Percentiles rank a stretch among this genome's conserved stretches.
Conservation (phyloP, 2,329 filamentous ascomycete species). For the Penicillium sumatraense region DNA sequence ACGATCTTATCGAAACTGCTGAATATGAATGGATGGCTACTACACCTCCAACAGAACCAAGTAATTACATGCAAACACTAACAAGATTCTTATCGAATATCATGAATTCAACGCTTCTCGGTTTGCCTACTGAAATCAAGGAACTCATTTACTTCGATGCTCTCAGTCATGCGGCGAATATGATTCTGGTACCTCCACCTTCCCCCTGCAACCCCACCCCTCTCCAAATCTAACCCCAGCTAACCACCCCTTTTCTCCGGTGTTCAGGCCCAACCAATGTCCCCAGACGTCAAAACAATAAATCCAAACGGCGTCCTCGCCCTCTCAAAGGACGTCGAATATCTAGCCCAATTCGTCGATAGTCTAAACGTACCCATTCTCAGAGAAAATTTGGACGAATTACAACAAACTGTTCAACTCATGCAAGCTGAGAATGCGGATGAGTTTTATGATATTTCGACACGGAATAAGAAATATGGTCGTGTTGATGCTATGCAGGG, state of each 20-base stretch:
- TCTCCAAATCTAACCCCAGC: conserved; percentile 18
- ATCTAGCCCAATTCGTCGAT: conserved; percentile 84
- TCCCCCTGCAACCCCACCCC: conserved; percentile 13
- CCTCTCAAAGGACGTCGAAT: conserved; percentile 80
- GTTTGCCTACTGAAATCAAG: conserved; percentile 93
- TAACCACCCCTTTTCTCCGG: too few species aligned
- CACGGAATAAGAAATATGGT: conserved; percentile 89
- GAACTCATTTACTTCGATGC: conserved; percentile 98
- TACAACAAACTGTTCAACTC: conserved; percentile 88
- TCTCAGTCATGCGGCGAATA: conserved; percentile 83
- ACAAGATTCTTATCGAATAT: conserved; percentile 93
- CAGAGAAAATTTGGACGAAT: conserved; percentile 84
- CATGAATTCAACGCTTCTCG: conserved; percentile 92
- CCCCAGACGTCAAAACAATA: conserved; percentile 79
- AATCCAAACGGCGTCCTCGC: conserved; percentile 83
- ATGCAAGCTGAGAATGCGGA: conserved; percentile 89
- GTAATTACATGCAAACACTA: conserved; percentile 93
- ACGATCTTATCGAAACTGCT: conserved; percentile 93
- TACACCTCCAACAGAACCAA: conserved; percentile 71
- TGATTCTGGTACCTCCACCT: conserved; percentile 68
- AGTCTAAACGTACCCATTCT: conserved; percentile 87
- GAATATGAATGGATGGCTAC: conserved; percentile 88
- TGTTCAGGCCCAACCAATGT: conserved; percentile 77
- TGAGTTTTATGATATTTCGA: conserved; percentile 92
- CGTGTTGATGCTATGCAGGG: conserved; percentile 91